Evolutionary conservation across 2,329 filamentous ascomycete genomes (phyloP).

Genomic region (Aspergillus proliferans): DNA sequence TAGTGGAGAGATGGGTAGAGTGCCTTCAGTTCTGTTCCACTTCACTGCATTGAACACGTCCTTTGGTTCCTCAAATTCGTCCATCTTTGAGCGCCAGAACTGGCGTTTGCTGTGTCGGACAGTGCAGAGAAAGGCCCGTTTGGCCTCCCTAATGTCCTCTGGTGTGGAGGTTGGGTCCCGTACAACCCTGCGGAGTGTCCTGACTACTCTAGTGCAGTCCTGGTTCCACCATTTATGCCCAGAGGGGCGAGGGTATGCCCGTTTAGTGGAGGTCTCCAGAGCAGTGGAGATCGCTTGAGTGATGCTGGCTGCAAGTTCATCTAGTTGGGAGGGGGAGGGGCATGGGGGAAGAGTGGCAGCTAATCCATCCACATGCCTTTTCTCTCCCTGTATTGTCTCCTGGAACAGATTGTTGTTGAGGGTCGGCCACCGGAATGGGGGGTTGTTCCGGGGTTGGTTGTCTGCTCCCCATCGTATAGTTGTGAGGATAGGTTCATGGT

Average conservation of each 20-base stretch:
- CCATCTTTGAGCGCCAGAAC: not conserved
- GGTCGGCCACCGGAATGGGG: no score
- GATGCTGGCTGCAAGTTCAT: not conserved
- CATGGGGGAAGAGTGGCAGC: no score
- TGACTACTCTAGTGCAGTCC: not conserved
- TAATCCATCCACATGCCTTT: no score
- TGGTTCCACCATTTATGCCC: not conserved
- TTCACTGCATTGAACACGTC: not conserved
- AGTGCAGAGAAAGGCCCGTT: not conserved
- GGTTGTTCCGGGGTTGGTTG: no score
- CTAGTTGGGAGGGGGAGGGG: no score
- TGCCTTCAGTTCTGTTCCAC: not conserved
- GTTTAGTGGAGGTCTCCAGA: not conserved
- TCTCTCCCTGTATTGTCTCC: no score
- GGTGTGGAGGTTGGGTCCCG: not conserved
- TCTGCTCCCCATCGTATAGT: no score
- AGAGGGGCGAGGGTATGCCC: not conserved
- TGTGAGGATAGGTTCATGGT: no score
- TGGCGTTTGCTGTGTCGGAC: not conserved
- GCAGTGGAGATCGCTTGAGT: not conserved
- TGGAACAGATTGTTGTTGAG: no score
- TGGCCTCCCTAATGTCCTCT: not conserved
- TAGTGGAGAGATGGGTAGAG: not conserved
- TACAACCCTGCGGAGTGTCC: not conserved
- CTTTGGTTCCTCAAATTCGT: not conserved